Evolutionary conservation across 257 asterid genomes (phyloP).

Genomic region (Solanum clarkiae): DNA sequence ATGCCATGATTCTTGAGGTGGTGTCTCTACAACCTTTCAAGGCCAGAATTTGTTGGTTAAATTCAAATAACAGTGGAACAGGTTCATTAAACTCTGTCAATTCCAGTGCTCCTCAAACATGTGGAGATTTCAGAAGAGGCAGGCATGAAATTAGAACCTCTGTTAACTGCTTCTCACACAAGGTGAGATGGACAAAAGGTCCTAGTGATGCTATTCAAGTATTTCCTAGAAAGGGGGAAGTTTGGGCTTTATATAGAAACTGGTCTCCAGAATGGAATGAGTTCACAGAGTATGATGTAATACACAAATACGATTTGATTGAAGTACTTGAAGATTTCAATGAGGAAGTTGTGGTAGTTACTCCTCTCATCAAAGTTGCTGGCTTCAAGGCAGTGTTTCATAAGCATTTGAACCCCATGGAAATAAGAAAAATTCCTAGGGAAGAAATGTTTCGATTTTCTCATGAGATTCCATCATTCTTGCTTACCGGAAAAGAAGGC

Average conservation of each 20-base stretch:
- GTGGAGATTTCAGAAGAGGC: conserved; percentile 43
- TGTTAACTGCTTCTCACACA: conserved; percentile 47
- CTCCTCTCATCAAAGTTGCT: conserved; percentile 54
- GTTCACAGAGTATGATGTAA: conserved; percentile 37
- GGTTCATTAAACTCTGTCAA: conserved; percentile 28
- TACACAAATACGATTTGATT: conserved; percentile 46
- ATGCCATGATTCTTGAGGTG: conserved; percentile 45
- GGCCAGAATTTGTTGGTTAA: conserved; percentile 46
- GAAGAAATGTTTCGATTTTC: conserved; percentile 62
- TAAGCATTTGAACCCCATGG: conserved; percentile 32
- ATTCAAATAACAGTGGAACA: conserved; percentile 16
- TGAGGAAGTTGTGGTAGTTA: conserved; percentile 46
- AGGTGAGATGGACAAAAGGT: conserved; percentile 27
- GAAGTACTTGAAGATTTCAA: conserved; percentile 59
- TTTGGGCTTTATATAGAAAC: conserved; percentile 71
- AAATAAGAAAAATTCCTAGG: conserved; percentile 42
- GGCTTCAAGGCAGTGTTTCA: conserved; percentile 55
- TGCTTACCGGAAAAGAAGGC: conserved; percentile 40
- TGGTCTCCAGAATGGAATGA: conserved; percentile 72
- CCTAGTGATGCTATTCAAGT: conserved; percentile 30
- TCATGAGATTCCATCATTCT: conserved; percentile 53
- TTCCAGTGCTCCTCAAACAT: conserved; percentile 35
- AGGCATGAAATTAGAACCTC: conserved; percentile 24
- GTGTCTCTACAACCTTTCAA: conserved; percentile 50
- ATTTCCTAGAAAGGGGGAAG: conserved; percentile 50